Evolutionary conservation across 1,284 basidiomycete genomes (phyloP).

Genomic region (Ustilago vetiveriae): DNA sequence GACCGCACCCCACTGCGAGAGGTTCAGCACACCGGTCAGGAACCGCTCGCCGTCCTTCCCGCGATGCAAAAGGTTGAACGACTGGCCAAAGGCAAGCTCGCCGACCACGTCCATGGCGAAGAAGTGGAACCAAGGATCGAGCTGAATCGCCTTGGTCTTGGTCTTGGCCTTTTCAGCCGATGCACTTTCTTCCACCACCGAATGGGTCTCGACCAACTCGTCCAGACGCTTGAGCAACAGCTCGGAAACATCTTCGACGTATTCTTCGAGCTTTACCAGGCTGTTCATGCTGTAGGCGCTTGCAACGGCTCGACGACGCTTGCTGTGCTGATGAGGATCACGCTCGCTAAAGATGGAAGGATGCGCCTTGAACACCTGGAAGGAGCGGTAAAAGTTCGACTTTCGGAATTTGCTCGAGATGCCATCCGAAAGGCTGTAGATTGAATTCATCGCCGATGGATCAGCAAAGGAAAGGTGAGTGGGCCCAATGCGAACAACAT

Average conservation of each 20-base stretch:
- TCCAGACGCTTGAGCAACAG: constrained; percentile 42
- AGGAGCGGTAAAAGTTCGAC: constrained; percentile 45
- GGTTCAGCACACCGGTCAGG: constrained; percentile 48
- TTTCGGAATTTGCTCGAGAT: constrained; percentile 50
- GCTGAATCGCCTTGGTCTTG: constrained; percentile 28
- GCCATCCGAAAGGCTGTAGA: constrained; percentile 53
- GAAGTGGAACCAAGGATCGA: constrained; percentile 54
- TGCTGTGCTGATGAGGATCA: constrained; percentile 52
- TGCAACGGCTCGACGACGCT: constrained; percentile 46
- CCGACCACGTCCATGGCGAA: constrained; percentile 61
- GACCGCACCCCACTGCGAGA: constrained; percentile 53
- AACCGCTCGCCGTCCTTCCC: constrained; percentile 42
- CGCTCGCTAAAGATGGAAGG: constrained; percentile 58
- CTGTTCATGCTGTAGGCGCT: constrained; percentile 57
- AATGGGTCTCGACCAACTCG: constrained; percentile 32
- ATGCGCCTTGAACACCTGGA: constrained; percentile 45
- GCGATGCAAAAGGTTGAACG: constrained; percentile 41
- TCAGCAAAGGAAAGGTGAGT: constrained; percentile 53
- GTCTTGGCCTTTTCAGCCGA: constrained; percentile 11
- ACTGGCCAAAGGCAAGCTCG: constrained; percentile 51
- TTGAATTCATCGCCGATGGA: constrained; percentile 44
- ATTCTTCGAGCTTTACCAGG: constrained; percentile 55
- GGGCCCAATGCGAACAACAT: constrained; percentile 55
- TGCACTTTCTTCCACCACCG: constrained; percentile 1
- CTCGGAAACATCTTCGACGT: constrained; percentile 48